Conservation (phyloP, 352 stramenopile species). For the Phytophthora colocasiae region DNA sequence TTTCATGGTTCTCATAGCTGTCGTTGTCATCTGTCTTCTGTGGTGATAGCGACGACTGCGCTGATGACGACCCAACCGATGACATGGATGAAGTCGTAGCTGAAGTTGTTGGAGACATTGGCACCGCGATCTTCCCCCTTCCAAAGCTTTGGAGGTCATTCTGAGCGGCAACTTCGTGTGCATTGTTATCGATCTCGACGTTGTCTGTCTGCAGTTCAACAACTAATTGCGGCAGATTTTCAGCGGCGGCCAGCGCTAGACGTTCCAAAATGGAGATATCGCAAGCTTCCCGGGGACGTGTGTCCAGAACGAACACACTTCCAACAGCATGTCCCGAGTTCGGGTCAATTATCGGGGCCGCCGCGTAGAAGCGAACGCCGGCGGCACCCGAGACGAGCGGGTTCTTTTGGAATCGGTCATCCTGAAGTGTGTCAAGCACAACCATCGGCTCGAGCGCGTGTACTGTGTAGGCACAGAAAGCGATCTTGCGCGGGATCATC, state of each 20-base stretch:
- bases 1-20: slow-evolving; percentile 4
- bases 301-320: slow-evolving; percentile 87
- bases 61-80: slow-evolving; percentile 33
- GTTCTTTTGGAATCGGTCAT: slow-evolving; percentile 90
- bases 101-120: slow-evolving; percentile 30
- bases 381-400: slow-evolving; percentile 89
- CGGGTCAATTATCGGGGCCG: slow-evolving; percentile 72
- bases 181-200: slow-evolving; percentile 8
- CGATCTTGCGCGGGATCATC: slow-evolving; percentile 80
- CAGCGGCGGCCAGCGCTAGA: slow-evolving; percentile 57
- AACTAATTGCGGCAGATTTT: slow-evolving; percentile 54
- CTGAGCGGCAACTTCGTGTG: slow-evolving; percentile 10
- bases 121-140: slow-evolving; percentile 13
- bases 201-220: slow-evolving; percentile 7
- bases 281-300: slow-evolving; percentile 69
- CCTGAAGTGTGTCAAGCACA: slow-evolving; percentile 89
- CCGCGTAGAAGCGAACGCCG: slow-evolving; percentile 95
- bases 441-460: slow-evolving; percentile 67
- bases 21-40: slow-evolving; percentile 15
- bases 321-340: slow-evolving; percentile 67
- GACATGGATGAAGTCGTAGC: slow-evolving; percentile 44
- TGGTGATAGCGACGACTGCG: slow-evolving; percentile 6
- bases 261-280: slow-evolving; percentile 77
- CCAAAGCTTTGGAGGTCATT: slow-evolving; percentile 25
- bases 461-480: slow-evolving; percentile 81